Conservation (phyloP, 495 filamentous ascomycete genomes). For the Lophiotrema nucula region DNA sequence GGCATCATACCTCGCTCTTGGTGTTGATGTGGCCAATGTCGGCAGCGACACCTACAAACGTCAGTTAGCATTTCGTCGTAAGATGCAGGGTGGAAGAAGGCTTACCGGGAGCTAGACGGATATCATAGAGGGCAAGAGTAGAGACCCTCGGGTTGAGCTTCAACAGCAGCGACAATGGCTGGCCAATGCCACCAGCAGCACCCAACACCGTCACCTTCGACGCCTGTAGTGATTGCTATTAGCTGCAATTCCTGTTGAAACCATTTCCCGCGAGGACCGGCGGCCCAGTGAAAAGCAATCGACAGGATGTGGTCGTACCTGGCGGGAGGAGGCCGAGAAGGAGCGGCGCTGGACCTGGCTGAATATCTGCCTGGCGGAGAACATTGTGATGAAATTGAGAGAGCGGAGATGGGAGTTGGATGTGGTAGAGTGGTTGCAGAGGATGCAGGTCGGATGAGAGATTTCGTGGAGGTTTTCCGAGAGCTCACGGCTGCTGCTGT, state of each 20-base stretch:
- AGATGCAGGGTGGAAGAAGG: not conserved
- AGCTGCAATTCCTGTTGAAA: slow-evolving; percentile 34
- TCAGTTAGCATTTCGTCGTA: slow-evolving; percentile 4
- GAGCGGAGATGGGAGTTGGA: slow-evolving; percentile 28
- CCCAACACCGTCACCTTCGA: slow-evolving; percentile 97
- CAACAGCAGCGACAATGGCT: slow-evolving; percentile 93
- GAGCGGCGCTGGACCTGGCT: slow-evolving; percentile 75
- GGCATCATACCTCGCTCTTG: slow-evolving; percentile 65
- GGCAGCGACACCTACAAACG: slow-evolving; percentile 80
- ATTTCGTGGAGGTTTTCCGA: not conserved
- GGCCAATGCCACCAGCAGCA: slow-evolving; percentile 95
- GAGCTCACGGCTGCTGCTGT: not conserved
- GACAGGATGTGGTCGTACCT: slow-evolving; percentile 58
- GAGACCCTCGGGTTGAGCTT: slow-evolving; percentile 95
- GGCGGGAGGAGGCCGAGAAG: slow-evolving; percentile 88
- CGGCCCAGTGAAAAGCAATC: slow-evolving; percentile 31
- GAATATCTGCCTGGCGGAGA: slow-evolving; percentile 70
- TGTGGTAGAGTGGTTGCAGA: not conserved
- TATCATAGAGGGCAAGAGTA: slow-evolving; percentile 96
- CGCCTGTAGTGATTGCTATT: slow-evolving; percentile 56
- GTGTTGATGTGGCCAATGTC: slow-evolving; percentile 99
- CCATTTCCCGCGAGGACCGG: not conserved
- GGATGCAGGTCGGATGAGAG: not conserved
- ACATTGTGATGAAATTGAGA: slow-evolving; percentile 57
- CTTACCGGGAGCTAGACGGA: slow-evolving; percentile 86